Evolutionary conservation across 2,329 filamentous ascomycete genomes (phyloP), one percentile per base, ranked within the genome.

Genomic region (Penicillium glabrum): DNA sequence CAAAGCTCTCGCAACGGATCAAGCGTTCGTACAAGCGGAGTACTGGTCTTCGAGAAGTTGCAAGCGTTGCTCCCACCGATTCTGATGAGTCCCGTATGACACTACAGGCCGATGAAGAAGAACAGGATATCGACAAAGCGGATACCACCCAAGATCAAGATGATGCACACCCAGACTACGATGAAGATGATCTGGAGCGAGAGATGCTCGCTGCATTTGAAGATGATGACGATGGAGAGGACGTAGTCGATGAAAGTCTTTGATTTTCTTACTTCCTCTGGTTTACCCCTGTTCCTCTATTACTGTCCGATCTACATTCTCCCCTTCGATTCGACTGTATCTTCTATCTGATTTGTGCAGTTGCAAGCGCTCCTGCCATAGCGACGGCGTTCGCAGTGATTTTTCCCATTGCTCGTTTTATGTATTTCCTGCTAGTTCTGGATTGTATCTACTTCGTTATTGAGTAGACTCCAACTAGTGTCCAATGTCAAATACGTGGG

Each of bases 191-290:
- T 49, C 65, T 81, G 23, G 79, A 80, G 56, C 71, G 74, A 37
- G 86, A 87, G 64, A 78, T 89, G 69, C 75, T 86, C 66, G 85
- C 84, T 1, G 86, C 84, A 61, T 75, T 87, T 61, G 83, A 86
- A 53, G 75, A 74, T 23, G 69, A 63, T 5, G 69, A 66, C 48
- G 76, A 66, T 23, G 70, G 63, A 53, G 71, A 77, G 57, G 70
- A 75, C 26, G 57, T 68, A 56, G 62, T 65, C 41, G 67, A 67
- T 41, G 66, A 74, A 56, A 72, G 75, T 61, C 68, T 63, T 46
- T 74, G 65, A n/a, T 23, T 23, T 9, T 61, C 41, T 33, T 39
- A 27, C 43, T 37, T 50, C 53, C 49, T 49, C 46, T 63, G 43
- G 16, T 39, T 16, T 11, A n/a, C 10, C 35, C n/a, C 52, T 47